Evolutionary conservation across 352 stramenopile genomes (phyloP).

Genomic region (Globisporangium splendens): DNA sequence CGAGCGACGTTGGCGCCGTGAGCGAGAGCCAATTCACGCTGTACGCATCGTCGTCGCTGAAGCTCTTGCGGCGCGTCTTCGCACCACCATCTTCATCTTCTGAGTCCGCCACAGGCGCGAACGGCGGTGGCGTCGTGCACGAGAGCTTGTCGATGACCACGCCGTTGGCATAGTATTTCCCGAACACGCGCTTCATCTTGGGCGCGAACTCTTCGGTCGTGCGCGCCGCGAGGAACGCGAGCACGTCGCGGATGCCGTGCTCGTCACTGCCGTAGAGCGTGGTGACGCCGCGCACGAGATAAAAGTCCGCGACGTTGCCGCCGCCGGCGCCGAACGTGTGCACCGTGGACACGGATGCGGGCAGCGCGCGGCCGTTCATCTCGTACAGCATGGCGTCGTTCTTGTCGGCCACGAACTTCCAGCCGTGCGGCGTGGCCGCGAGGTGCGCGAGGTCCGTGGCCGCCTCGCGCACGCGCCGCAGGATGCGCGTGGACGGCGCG

Average conservation of each 20-base stretch:
- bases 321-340: constrained; percentile 43
- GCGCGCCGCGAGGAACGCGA: constrained; percentile 41
- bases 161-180: constrained; percentile 43
- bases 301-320: constrained; percentile 55
- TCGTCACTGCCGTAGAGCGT: constrained; percentile 32
- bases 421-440: constrained; percentile 35
- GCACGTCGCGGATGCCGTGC: constrained; percentile 28
- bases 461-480: constrained; percentile 58
- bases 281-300: constrained; percentile 59
- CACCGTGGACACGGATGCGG: constrained; percentile 33
- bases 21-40: constrained; percentile 67
- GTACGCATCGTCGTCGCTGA: constrained; percentile 64
- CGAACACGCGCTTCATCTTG: constrained; percentile 60
- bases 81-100: no score
- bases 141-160: constrained; percentile 62
- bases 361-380: constrained; percentile 47
- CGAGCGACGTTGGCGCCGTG: constrained; percentile 30
- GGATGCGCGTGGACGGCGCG: constrained; percentile 54
- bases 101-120: constrained; percentile 26
- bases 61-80: constrained; percentile 18
- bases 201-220: constrained; percentile 43
- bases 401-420: constrained; percentile 49
- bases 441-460: constrained; percentile 52
- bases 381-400: constrained; percentile 59
- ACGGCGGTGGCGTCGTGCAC: constrained; percentile 51